phyloP scores from a whole-genome alignment of 345 rosid species.

The Bruguiera parviflora region DNA sequence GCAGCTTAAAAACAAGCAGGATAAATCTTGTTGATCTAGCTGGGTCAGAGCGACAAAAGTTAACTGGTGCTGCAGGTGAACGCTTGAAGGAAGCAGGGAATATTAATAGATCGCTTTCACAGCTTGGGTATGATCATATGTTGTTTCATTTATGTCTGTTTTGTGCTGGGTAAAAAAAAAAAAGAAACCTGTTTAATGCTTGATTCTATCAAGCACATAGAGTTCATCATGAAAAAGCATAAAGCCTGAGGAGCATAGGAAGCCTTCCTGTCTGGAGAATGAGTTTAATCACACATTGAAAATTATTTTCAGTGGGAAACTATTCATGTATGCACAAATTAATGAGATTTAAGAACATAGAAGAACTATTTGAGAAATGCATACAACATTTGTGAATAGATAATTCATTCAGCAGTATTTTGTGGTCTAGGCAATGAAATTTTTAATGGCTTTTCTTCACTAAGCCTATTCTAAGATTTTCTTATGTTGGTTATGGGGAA shows the following conservation, averaged over 20 bases:
- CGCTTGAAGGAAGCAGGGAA: slow-evolving; percentile 98
- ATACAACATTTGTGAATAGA: neutral
- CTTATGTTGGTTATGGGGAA: neutral
- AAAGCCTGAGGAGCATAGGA: too few species aligned
- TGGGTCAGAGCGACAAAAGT: slow-evolving; percentile 95
- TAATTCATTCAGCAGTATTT: neutral
- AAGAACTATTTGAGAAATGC: too few species aligned
- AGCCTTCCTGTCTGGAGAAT: too few species aligned
- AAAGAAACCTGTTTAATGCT: too few species aligned
- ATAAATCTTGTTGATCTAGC: slow-evolving; percentile 98
- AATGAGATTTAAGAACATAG: too few species aligned
- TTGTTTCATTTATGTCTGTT: slow-evolving; percentile 5
- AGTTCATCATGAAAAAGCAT: too few species aligned
- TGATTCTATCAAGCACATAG: too few species aligned
- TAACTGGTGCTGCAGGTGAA: slow-evolving; percentile 96
- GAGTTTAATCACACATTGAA: too few species aligned
- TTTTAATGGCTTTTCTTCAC: neutral
- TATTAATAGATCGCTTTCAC: slow-evolving; percentile 96
- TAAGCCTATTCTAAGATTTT: neutral
- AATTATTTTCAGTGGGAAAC: too few species aligned
- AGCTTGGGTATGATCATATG: slow-evolving; percentile 73
- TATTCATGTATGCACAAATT: too few species aligned
- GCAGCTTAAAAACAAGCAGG: slow-evolving; percentile 93
- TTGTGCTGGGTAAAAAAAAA: neutral
- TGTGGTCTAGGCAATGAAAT: neutral